Evolutionary conservation across 306 rosid species (phyloP), one percentile per base, ranked within the genome.

Genomic region (Cucumis melo): DNA sequence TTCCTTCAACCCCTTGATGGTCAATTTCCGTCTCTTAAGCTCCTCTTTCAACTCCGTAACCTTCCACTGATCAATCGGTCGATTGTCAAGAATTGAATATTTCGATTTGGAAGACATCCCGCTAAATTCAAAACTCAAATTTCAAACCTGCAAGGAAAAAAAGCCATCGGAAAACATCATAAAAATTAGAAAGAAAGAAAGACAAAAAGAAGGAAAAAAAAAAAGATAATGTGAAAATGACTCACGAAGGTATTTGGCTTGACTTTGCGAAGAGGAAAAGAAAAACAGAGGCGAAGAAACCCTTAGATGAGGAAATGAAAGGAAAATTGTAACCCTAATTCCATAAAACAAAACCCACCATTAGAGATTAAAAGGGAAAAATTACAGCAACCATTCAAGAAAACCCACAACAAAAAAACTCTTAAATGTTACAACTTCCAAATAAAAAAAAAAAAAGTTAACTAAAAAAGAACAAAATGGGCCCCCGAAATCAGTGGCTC

Each of bases 11-110:
- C 99, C 99, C 81, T 73, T 90, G 51, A 85, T 85, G 15, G 87
- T 77, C 70, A 95, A 78, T 79, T 55, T 95, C 79, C 99, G 85
- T 80, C 83, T 92, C 89, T 83, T 92, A 6, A 95, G 88, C 87
- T 95, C 99, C 80, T 95, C 99, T 81, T 82, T 95, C 82, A 95
- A 78, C 80, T 87, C 99, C 0, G 92, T 85, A 80, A 95, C 99
- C 87, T 82, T 95, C 99, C 96, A 95, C 77, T 90, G 98, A 77
- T 92, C 83, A 87, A 95, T 78, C 10, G 99, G 90, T 24, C 91
- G 87, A 80, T 89, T 85, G 66, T 88, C 93, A 41, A 92, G 89
- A 70, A 83, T 46, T 1, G 88, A 95, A 85, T 90, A 92, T 5
- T 79, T 81, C 13, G 98, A 86, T 5, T 53, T 73, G 48, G 77